Evolutionary conservation across 371 early-diverging fungal genomes (phyloP), one percentile per base, ranked within the genome.

Genomic region (Batkoa obscura): DNA sequence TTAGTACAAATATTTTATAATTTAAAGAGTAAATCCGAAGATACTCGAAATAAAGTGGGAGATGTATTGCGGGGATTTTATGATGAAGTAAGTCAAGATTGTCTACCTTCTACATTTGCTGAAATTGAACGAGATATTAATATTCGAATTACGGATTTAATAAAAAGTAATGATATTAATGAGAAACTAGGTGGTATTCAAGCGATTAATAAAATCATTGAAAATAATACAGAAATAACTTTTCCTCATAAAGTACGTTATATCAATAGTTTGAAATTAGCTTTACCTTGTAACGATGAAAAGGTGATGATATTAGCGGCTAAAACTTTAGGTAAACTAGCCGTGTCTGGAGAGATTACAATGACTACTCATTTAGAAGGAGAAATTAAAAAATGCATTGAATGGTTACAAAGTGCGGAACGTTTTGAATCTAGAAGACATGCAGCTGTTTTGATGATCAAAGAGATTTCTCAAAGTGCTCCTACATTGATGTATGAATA

Each of bases 361-460:
- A 86, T 84, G 1, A 81, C 89, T 4, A 88, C 88, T 59, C 75
- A 84, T 54, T 89, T 90, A 1, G 88, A 90, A 55, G 80, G 81
- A 49, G 89, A 93, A 66, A 83, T 90, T 6, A 87, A 87, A 62
- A 72, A 86, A 55, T 85, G 89, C 0, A 59, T 93, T 30, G 94
- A 93, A 65, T 90, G 88, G 86, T 68, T 93, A 39, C 88, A 87
- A 66, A 84, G 81, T 78, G 65, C 8, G 45, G 86, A 85, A 50
- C 71, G 83, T 5, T 74, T 75, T 38, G 90, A 92, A 56, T 71
- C 79, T 0, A 70, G 87, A 51, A 71, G 90, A 42, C 78, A 87
- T 63, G 88, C 94, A 2, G 89, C 95, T 41, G 87, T 93, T 5
- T 68, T 88, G 4, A 79, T 97, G 1, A 65, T 97, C 6, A 76